phyloP scores from a whole-genome alignment of 2,329 filamentous ascomycete species.

The Penicillium oxalicum region DNA sequence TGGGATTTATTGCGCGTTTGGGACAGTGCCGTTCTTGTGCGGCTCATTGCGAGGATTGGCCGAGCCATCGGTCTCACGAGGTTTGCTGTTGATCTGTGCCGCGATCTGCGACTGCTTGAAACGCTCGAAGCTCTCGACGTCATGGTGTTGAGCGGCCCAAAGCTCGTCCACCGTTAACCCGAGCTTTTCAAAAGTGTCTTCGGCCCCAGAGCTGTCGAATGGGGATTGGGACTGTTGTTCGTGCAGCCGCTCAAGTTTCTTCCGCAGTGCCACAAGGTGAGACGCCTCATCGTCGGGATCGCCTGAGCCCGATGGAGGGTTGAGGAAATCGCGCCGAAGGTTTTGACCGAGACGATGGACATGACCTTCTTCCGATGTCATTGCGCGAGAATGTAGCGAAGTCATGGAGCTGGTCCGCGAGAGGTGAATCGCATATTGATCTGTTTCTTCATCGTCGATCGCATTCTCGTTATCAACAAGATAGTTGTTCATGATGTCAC shows the following conservation, averaged over 20 bases:
- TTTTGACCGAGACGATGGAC: slow-evolving; percentile 64
- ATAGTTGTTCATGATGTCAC: slow-evolving; percentile 25
- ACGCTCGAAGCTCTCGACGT: slow-evolving; percentile 40
- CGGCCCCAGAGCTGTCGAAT: slow-evolving; percentile 35
- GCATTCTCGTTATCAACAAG: slow-evolving; percentile 27
- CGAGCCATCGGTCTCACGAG: slow-evolving; percentile 5
- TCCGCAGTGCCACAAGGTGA: slow-evolving; percentile 42
- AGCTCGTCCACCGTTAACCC: slow-evolving; percentile 44
- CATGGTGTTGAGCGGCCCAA: slow-evolving; percentile 37
- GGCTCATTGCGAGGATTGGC: neutral
- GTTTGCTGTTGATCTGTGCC: slow-evolving; percentile 41
- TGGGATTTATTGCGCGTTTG: neutral
- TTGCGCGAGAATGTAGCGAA: slow-evolving; percentile 59
- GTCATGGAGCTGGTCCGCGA: slow-evolving; percentile 61
- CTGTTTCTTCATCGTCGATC: slow-evolving; percentile 39
- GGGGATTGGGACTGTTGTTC: slow-evolving; percentile 38
- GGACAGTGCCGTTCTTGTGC: neutral
- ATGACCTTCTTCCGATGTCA: slow-evolving; percentile 63
- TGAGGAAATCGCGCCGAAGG: slow-evolving; percentile 58
- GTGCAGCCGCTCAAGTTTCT: slow-evolving; percentile 40
- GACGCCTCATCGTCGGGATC: slow-evolving; percentile 32
- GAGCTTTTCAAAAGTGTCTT: slow-evolving; percentile 39
- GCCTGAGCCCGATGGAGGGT: slow-evolving; percentile 40
- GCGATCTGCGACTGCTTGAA: slow-evolving; percentile 44
- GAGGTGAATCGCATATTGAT: slow-evolving; percentile 43